phyloP scores from a whole-genome alignment of 1,284 basidiomycete species.

The Heterobasidion annosum region DNA sequence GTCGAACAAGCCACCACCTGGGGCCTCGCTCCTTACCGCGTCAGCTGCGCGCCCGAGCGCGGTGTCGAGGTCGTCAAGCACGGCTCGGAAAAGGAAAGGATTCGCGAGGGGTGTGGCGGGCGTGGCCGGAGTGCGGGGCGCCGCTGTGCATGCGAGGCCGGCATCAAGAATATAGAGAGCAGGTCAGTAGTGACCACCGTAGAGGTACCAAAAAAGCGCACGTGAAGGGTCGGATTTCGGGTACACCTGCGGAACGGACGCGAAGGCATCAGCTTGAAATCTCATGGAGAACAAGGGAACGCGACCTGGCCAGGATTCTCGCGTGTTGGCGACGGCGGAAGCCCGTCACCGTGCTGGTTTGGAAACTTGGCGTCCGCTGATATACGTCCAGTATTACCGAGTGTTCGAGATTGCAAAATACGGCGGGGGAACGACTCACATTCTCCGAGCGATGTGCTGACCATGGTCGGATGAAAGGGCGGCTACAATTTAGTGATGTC shows the following conservation, averaged over 20 bases:
- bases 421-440: too few relatives aligned
- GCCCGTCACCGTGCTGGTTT: background rate
- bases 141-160: background rate
- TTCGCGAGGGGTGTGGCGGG: background rate
- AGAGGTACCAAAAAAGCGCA: background rate
- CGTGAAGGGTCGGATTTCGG: background rate
- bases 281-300: background rate
- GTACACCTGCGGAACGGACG: background rate
- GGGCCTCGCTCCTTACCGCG: background rate
- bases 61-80: background rate
- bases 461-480: too few relatives aligned
- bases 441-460: too few relatives aligned
- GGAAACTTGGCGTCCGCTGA: background rate
- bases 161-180: background rate
- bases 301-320: background rate
- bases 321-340: background rate
- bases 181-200: background rate
- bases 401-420: too few relatives aligned
- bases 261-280: background rate
- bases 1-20: background rate
- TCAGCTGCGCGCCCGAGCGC: background rate
- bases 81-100: background rate
- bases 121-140: background rate
- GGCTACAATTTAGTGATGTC: too few relatives aligned
- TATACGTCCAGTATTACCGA: background rate